A percentile compares a stretch with the other conserved stretches of the same genome.
Evolutionary conservation across 495 filamentous ascomycete genomes (phyloP).

Genomic region (Penicillium atrosanguineum): DNA sequence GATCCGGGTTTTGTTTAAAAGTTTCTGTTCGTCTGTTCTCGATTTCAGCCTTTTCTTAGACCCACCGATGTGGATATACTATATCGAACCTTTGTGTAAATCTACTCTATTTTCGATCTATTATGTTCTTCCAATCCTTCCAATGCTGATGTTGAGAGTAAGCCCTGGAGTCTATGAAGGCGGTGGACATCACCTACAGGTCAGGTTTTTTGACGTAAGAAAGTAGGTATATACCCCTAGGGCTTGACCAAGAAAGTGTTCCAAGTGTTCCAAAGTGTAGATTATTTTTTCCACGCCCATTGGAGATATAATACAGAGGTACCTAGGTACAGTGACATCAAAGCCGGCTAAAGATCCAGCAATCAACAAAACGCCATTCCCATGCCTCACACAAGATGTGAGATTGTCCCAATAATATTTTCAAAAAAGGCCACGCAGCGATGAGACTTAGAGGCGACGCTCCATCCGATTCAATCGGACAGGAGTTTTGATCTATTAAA

Average conservation of each 20-base stretch:
- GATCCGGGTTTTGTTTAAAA: slow-evolving; percentile 34
- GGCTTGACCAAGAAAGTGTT: not conserved
- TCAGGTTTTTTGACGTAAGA: too few relatives aligned
- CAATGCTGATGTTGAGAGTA: too few relatives aligned
- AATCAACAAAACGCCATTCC: slow-evolving; percentile 41
- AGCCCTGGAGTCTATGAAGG: too few relatives aligned
- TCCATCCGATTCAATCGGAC: slow-evolving; percentile 78
- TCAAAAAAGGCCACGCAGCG: slow-evolving; percentile 8
- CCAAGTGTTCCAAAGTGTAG: not conserved
- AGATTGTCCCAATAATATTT: slow-evolving; percentile 18
- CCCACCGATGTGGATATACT: slow-evolving; percentile 2
- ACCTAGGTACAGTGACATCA: slow-evolving; percentile 21
- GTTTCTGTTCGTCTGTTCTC: slow-evolving; percentile 22
- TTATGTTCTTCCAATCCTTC: not conserved
- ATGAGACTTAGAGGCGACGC: slow-evolving; percentile 49
- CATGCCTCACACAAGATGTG: slow-evolving; percentile 34
- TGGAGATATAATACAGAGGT: slow-evolving; percentile 33
- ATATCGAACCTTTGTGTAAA: not conserved
- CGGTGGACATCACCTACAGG: too few relatives aligned
- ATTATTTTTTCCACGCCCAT: not conserved
- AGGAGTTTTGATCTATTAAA: slow-evolving; percentile 64
- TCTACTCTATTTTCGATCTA: slow-evolving; percentile 4
- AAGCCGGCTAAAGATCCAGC: slow-evolving; percentile 19
- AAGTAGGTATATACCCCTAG: too few relatives aligned
- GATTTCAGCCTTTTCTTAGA: slow-evolving; percentile 8